Evolutionary conservation across 192 early-diverging fungal species (phyloP).

Genomic region (Phlyctochytrium bullatum): DNA sequence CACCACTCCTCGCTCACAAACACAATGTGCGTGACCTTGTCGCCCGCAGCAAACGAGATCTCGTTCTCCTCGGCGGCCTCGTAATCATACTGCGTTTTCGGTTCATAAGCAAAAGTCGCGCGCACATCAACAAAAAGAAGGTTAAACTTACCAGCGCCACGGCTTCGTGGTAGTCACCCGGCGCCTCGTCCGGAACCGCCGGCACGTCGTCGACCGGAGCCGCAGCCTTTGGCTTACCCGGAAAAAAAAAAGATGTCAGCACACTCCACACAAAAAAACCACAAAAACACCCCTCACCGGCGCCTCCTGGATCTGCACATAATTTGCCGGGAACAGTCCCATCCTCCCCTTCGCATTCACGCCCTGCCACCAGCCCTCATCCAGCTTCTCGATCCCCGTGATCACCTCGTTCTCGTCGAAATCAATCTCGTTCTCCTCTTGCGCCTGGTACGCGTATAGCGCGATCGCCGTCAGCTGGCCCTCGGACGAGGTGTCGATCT

Average conservation of each 20-base stretch:
- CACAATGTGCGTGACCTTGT: constrained; percentile 74
- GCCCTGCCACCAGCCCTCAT: constrained; percentile 94
- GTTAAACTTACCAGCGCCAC: constrained; percentile 1
- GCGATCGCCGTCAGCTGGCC: constrained; percentile 56
- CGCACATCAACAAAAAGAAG: too few species aligned
- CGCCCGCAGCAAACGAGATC: constrained; percentile 73
- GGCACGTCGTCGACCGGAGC: background rate
- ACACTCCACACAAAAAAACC: too few species aligned
- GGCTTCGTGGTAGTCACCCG: background rate
- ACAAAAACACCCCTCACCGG: background rate
- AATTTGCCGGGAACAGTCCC: constrained; percentile 80
- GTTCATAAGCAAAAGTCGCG: background rate
- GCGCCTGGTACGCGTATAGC: constrained; percentile 71
- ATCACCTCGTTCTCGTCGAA: constrained; percentile 83
- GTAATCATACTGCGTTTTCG: constrained; percentile 74
- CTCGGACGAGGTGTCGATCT: constrained; percentile 11
- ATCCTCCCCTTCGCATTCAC: constrained; percentile 68
- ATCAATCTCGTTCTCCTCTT: constrained; percentile 80
- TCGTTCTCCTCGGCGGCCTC: constrained; percentile 85
- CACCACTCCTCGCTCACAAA: constrained; percentile 91
- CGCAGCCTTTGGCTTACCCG: background rate
- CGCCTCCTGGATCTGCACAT: constrained; percentile 29
- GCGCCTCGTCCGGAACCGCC: background rate
- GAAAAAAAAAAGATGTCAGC: too few species aligned
- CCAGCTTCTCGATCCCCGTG: constrained; percentile 71